phyloP scores from a whole-genome alignment of 345 rosid species.

The Populus nigra region DNA sequence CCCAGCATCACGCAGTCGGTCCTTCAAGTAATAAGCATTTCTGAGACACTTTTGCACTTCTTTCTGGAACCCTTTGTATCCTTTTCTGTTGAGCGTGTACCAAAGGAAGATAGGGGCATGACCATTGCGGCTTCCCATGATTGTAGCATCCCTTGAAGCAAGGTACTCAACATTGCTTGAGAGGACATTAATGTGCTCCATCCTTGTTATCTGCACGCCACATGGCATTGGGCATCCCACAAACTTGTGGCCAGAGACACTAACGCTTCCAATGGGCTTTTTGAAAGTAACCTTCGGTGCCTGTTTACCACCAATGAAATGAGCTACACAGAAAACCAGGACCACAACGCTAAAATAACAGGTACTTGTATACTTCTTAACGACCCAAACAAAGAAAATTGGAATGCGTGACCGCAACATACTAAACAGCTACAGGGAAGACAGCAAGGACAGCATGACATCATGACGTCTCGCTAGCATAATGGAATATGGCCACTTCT shows the following conservation, averaged over 20 bases:
- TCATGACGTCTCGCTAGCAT: not conserved
- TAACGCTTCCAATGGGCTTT: conserved; percentile 93
- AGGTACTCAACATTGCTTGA: conserved; percentile 89
- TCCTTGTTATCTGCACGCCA: conserved; percentile 87
- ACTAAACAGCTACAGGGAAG: not conserved
- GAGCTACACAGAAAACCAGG: not conserved
- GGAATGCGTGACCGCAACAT: not conserved
- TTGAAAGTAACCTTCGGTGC: conserved; percentile 90
- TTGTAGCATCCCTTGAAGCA: conserved; percentile 96
- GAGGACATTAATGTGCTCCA: conserved; percentile 76
- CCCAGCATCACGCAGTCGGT: conserved; percentile 55
- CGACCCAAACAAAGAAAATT: no score
- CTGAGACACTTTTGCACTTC: conserved; percentile 94
- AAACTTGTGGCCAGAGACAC: conserved; percentile 94
- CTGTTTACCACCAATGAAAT: conserved; percentile 36
- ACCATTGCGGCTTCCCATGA: conserved; percentile 98
- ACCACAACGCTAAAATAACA: not conserved
- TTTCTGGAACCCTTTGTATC: conserved; percentile 91
- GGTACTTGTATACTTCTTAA: not conserved
- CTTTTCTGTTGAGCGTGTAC: conserved; percentile 88
- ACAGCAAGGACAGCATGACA: not conserved
- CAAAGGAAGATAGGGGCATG: conserved; percentile 96
- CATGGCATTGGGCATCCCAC: conserved; percentile 99
- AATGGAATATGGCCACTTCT: not conserved
- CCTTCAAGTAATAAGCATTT: conserved; percentile 88